Conservation (phyloP, 2,329 filamentous ascomycete genomes). For the Xylariales sp. region DNA sequence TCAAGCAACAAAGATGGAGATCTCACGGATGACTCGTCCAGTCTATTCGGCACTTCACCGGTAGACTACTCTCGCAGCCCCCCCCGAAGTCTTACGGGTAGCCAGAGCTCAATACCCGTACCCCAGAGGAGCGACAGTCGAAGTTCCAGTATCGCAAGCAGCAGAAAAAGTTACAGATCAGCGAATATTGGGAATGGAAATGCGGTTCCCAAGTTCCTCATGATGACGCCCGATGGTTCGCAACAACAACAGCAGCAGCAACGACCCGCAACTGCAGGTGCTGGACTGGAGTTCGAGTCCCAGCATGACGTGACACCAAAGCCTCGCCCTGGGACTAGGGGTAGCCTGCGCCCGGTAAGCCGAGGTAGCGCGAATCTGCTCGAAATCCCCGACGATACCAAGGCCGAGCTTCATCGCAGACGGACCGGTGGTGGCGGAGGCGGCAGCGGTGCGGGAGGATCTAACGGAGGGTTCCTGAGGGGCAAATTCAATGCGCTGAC, state of each 20-base stretch:
- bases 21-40: conserved; percentile 54
- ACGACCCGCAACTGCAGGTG: conserved; percentile 14
- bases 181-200: conserved; percentile 18
- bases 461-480: conserved; percentile 23
- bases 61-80: conserved; percentile 58
- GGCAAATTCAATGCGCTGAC: conserved; percentile 29
- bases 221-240: conserved; percentile 22
- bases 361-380: conserved; percentile 10
- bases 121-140: conserved; percentile 41
- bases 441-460: neutral
- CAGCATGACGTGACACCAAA: conserved; percentile 1
- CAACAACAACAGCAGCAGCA: conserved; percentile 16
- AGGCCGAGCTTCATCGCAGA: conserved; percentile 13
- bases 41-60: conserved; percentile 46
- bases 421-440: conserved; percentile 18
- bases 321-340: conserved; percentile 21
- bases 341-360: conserved; percentile 14
- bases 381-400: neutral
- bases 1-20: conserved; percentile 40
- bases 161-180: conserved; percentile 36
- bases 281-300: conserved; percentile 17
- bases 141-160: conserved; percentile 48
- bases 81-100: conserved; percentile 46
- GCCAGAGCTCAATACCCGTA: conserved; percentile 42
- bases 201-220: conserved; percentile 25